Evolutionary conservation across 2,329 filamentous ascomycete genomes (phyloP).

Genomic region (Triangularia setosa): DNA sequence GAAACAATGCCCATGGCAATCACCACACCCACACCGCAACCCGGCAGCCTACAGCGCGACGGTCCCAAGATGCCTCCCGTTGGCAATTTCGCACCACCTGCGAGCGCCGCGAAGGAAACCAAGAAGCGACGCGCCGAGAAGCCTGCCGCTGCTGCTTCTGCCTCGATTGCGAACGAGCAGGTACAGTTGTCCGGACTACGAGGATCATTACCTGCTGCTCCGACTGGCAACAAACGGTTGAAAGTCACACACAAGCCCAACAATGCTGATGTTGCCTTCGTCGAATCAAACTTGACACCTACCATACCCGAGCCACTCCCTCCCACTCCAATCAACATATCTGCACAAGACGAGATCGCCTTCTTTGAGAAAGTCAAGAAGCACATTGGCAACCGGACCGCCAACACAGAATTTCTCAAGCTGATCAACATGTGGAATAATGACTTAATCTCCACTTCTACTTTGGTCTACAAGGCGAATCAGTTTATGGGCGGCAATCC

Average conservation of each 20-base stretch:
- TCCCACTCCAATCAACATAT: conserved; percentile 68
- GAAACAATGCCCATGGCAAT: conserved; percentile 59
- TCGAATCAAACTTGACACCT: conserved; percentile 86
- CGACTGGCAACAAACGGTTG: conserved; percentile 56
- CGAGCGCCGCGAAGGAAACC: conserved; percentile 79
- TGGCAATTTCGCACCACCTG: conserved; percentile 83
- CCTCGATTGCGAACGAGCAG: conserved; percentile 39
- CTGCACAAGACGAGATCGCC: conserved; percentile 77
- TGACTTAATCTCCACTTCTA: conserved; percentile 82
- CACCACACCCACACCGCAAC: conserved; percentile 53
- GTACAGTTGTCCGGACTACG: conserved; percentile 38
- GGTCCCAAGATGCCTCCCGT: conserved; percentile 84
- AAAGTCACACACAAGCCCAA: conserved; percentile 69
- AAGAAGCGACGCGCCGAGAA: conserved; percentile 76
- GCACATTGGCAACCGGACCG: conserved; percentile 85
- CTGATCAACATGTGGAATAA: conserved; percentile 93
- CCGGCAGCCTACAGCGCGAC: conserved; percentile 47
- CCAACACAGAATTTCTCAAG: conserved; percentile 94
- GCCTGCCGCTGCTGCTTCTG: conserved; percentile 44
- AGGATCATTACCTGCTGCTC: conserved; percentile 30
- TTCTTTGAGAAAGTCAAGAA: conserved; percentile 99
- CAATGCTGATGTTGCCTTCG: conserved; percentile 50
- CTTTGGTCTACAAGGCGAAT: conserved; percentile 76
- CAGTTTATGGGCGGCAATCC: conserved; percentile 83
- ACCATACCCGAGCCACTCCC: conserved; percentile 82